Percentiles rank a stretch among this genome's conserved stretches.
These are phyloP conservation scores for Coriolopsis trogii DNA, from an alignment of 1,284 basidiomycete species.

Conservation along the genomic window DNA sequence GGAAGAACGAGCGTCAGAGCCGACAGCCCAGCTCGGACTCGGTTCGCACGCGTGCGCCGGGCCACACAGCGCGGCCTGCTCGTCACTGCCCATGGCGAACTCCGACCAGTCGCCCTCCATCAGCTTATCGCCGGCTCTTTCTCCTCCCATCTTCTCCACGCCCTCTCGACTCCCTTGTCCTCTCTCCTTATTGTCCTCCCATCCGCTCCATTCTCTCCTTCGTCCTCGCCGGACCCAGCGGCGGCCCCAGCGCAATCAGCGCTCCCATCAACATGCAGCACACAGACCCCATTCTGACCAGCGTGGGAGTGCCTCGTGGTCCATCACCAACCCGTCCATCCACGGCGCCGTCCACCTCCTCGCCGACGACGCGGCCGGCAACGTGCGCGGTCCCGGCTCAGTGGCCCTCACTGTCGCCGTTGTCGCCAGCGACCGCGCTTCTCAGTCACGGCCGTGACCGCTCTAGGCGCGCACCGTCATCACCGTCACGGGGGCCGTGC, in stretches of 20 bases:
- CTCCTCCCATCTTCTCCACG: neutral
- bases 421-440: slow-evolving; percentile 14
- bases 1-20: slow-evolving; percentile 41
- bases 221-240: slow-evolving; percentile 19
- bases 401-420: slow-evolving; percentile 27
- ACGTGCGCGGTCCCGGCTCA: slow-evolving; percentile 28
- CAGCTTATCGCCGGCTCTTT: slow-evolving; percentile 25
- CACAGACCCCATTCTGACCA: slow-evolving; percentile 14
- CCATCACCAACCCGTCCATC: slow-evolving; percentile 21
- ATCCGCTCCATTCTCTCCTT: slow-evolving; percentile 7
- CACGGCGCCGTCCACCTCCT: slow-evolving; percentile 23
- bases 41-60: slow-evolving; percentile 40
- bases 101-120: slow-evolving; percentile 32
- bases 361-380: slow-evolving; percentile 29
- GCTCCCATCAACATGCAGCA: slow-evolving; percentile 18
- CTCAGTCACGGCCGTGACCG: slow-evolving; percentile 2
- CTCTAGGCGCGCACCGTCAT: slow-evolving; percentile 9
- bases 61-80: slow-evolving; percentile 28
- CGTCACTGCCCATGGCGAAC: slow-evolving; percentile 38
- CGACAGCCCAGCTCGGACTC: slow-evolving; percentile 37
- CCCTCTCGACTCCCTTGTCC: slow-evolving; percentile 7
- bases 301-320: slow-evolving; percentile 25
- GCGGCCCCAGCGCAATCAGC: slow-evolving; percentile 18
- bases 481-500: slow-evolving; percentile 13
- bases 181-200: slow-evolving; percentile 1